Evolutionary conservation across 2,329 filamentous ascomycete species (phyloP), one percentile per base, ranked within the genome.

Genomic region (Arthrobotrys sinensis): DNA sequence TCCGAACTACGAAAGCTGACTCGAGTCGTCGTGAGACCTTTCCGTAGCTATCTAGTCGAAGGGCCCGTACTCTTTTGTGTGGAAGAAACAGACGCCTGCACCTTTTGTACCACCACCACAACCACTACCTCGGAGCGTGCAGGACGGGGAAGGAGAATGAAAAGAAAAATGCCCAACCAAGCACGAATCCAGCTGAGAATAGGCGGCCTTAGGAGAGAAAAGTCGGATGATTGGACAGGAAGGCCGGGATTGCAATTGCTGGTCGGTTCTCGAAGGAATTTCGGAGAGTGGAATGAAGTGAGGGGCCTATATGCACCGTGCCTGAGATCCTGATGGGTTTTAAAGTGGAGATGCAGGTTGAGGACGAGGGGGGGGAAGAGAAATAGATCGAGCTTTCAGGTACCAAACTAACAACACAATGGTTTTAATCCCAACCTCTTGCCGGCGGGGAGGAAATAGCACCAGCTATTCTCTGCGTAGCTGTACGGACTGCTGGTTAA

Each of bases 151-250:
- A 3, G 8, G 40, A 45, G 21, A 32, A 45, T 7, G n/a, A 24
- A 19, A 21, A 62, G 7, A 11, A 43, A 32, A 14, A 43, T 2
- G 60, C 2, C 24, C 60, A 64, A 24, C 46, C 24, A 38, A 28
- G 24, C 24, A 28, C 24, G 24, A 28, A n/a, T 43, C 19, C 19
- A 52, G 55, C 14, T 71, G 67, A 64, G n/a, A 38, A n/a, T 16
- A 53, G 21, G 21, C 43, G 3, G 34, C 38, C 40, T 62, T 8
- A 32, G 34, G 19, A 21, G n/a, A 57, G 4, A 46, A 48, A 6
- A 52, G 50, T 16, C 5, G 34, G 28, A 43, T 62, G 72, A 77
- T 77, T 77, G 72, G 72, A 57, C 21, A 57, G 72, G 57, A 70
- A 40, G 36, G 32, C 55, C 57, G 48, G 57, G 65, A 64, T 45